phyloP scores from a whole-genome alignment of 768 basidiomycete species.

The Amanita phalloides region DNA sequence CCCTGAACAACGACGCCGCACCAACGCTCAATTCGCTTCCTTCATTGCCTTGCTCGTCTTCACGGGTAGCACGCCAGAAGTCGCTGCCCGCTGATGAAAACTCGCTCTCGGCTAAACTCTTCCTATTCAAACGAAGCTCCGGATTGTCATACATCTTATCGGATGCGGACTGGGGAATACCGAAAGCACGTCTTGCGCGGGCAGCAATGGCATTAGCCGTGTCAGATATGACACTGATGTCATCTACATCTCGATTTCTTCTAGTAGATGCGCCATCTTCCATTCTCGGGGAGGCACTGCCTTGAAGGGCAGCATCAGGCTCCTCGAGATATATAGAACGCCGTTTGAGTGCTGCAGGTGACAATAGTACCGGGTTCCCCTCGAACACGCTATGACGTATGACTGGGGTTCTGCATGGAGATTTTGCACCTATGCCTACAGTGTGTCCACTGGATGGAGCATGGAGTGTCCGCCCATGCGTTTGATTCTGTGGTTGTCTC shows the following conservation, averaged over 20 bases:
- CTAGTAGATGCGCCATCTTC: neutral
- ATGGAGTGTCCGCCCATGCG: neutral
- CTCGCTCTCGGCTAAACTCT: constrained; percentile 31
- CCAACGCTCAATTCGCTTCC: constrained; percentile 31
- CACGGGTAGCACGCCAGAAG: constrained; percentile 21
- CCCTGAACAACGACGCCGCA: constrained; percentile 36
- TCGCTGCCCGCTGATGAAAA: constrained; percentile 31
- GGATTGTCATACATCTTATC: constrained; percentile 16
- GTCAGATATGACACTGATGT: neutral
- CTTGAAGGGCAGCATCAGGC: neutral
- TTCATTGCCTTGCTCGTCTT: constrained; percentile 12
- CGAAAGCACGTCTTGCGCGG: constrained; percentile 39
- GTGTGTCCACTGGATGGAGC: neutral
- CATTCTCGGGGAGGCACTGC: neutral
- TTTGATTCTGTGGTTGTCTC: neutral
- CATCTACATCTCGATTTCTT: neutral
- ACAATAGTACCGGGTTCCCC: neutral
- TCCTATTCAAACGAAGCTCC: constrained; percentile 8
- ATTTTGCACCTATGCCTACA: constrained; percentile 1
- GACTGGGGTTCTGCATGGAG: constrained; percentile 20
- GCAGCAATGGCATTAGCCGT: constrained; percentile 23
- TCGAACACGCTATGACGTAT: constrained; percentile 12
- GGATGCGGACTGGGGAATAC: constrained; percentile 35
- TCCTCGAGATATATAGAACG: constrained; percentile 19
- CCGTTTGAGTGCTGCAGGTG: constrained; percentile 16